Base-by-base conservation (phyloP, 306 rosid genomes). In the Canavalia ensiformis region DNA sequence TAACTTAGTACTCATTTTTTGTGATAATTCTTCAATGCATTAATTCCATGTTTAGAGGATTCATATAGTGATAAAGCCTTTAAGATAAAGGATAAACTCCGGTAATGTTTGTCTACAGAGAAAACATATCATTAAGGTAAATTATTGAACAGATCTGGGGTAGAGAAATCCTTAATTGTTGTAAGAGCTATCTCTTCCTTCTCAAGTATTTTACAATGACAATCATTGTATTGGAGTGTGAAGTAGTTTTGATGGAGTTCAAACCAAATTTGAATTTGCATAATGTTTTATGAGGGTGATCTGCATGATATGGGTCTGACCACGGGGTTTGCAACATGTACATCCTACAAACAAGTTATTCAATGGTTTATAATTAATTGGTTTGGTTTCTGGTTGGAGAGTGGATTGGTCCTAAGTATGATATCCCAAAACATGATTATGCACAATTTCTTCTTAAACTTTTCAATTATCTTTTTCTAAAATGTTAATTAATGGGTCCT, bases 171-270 rank as follows among this genome's bases (percentile, higher is more conserved):
- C 59, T 60, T 49, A 5, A 33, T 31, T 47, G 35, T n/a, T 75
- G 7, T 8, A 30, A 1, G 9, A 34, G 9, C 25, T 60, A 7
- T 30, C 4, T 69, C 30, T 70, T 3, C 45, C 3, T 39, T 5
- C 39, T 49, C 62, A 60, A 31, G 46, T 76, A 62, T 47, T 49
- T 55, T 62, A 33, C 6, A 4, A 8, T 60, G 25, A n/a, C 49
- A 52, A 65, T 39, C 9, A 11, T 68, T 28, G 2, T 12, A 28
- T 54, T 51, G 25, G 52, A 13, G 29, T 56, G 18, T 73, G 34
- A 62, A 39, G 65, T 50, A 37, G 39, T 28, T 55, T 42, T 78
- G 68, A 67, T 64, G 42, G 52, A 64, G 3, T 76, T 35, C 28
- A 9, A 8, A 64, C 29, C 5, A 2, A 35, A 49, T 49, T 37